Evolutionary conservation across 192 early-diverging fungal genomes (phyloP).

Genomic region (Gryganskiella cystojenkinii): DNA sequence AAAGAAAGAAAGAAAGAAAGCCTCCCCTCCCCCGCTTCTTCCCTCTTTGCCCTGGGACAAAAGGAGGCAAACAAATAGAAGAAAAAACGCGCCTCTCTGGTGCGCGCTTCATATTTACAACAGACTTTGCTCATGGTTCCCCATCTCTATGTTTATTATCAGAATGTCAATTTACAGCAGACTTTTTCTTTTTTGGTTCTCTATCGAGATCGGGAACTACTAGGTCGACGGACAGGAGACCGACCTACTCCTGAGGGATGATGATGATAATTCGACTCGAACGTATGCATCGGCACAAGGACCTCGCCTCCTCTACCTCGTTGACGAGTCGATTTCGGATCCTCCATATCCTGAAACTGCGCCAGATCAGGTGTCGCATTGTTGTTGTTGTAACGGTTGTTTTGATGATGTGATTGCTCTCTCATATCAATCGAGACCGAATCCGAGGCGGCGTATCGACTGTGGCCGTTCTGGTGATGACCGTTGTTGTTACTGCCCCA

Average conservation of each 20-base stretch:
- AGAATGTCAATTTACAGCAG: no score
- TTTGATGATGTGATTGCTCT: neutral
- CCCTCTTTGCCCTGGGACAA: neutral
- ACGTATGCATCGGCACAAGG: conserved; percentile 45
- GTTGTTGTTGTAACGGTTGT: conserved; percentile 1
- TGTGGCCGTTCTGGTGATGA: neutral
- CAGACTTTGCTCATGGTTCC: neutral
- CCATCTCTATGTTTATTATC: no score
- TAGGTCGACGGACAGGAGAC: conserved; percentile 19
- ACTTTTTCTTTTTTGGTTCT: neutral
- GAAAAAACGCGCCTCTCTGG: neutral
- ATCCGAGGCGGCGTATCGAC: neutral
- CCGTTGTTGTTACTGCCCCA: conserved; percentile 30
- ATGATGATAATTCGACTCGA: conserved; percentile 15
- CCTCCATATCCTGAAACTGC: conserved; percentile 15
- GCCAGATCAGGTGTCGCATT: conserved; percentile 16
- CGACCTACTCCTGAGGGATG: conserved; percentile 3
- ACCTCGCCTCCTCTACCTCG: conserved; percentile 48
- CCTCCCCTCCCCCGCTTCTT: neutral
- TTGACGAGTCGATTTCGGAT: neutral
- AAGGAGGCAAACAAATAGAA: neutral
- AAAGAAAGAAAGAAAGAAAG: no score
- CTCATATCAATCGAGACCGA: conserved; percentile 35
- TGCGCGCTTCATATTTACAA: no score
- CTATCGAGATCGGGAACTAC: conserved; percentile 39